Conservation (phyloP, 257 asterid species). For the Linaria vulgaris region DNA sequence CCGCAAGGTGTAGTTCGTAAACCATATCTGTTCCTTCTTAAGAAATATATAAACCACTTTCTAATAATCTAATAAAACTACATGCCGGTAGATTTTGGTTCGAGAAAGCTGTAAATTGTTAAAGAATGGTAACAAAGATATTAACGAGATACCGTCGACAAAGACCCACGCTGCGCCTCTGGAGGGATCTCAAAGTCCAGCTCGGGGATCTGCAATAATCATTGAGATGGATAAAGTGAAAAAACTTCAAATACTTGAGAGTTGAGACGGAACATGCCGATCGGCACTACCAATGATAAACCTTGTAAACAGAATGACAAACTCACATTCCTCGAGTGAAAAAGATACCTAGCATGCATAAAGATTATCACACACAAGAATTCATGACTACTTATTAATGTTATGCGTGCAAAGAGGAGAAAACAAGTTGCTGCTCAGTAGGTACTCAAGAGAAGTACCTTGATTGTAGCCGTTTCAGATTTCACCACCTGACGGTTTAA, state of each 20-base stretch:
- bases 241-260: neutral
- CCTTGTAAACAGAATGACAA: too few species aligned
- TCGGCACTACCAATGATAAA: too few species aligned
- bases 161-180: slow-evolving; percentile 94
- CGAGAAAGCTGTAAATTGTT: slow-evolving; percentile 1
- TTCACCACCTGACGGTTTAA: slow-evolving; percentile 88
- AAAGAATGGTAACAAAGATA: neutral
- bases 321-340: too few species aligned
- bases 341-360: too few species aligned
- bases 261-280: too few species aligned
- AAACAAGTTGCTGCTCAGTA: neutral
- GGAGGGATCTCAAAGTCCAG: slow-evolving; percentile 95
- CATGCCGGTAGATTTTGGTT: neutral
- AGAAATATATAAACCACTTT: too few species aligned
- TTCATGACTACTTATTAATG: neutral
- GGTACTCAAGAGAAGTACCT: slow-evolving; percentile 45
- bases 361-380: neutral
- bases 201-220: slow-evolving; percentile 75
- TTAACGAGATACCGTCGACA: slow-evolving; percentile 68
- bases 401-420: neutral
- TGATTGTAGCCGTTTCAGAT: slow-evolving; percentile 89
- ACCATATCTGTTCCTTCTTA: too few species aligned
- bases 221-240: slow-evolving; percentile 1
- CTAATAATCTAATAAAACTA: too few species aligned
- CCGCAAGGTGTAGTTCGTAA: too few species aligned